phyloP scores from a whole-genome alignment of 1,284 basidiomycete genomes.

The Termitomyces sp. region DNA sequence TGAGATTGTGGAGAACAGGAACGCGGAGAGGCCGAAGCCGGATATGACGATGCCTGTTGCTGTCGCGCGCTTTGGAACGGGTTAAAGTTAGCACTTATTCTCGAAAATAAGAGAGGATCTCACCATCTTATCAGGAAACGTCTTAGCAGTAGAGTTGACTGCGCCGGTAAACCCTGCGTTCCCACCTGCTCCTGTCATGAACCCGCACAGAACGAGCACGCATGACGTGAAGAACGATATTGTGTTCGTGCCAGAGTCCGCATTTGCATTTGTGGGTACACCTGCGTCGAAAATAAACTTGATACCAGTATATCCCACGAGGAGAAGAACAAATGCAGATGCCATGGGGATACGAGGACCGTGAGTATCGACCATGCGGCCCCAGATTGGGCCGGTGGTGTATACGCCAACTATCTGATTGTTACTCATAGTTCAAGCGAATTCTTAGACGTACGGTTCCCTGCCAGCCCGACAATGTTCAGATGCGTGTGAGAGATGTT shows the following conservation, averaged over 20 bases:
- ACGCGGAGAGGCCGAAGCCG: conserved; percentile 38
- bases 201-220: conserved; percentile 40
- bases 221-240: conserved; percentile 24
- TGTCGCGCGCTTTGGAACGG: conserved; percentile 26
- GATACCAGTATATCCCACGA: conserved; percentile 61
- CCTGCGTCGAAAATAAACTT: conserved; percentile 50
- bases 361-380: conserved; percentile 52
- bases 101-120: conserved; percentile 6
- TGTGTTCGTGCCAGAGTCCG: neutral
- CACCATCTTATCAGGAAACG: conserved; percentile 39
- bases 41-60: conserved; percentile 37
- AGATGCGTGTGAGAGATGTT: conserved; percentile 69
- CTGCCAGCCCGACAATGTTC: conserved; percentile 68
- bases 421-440: neutral
- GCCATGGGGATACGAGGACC: conserved; percentile 48
- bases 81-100: neutral
- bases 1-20: conserved; percentile 36
- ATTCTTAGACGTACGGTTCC: conserved; percentile 44
- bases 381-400: conserved; percentile 52
- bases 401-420: conserved; percentile 44
- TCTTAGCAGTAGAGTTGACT: conserved; percentile 54
- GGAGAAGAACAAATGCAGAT: conserved; percentile 41
- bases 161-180: conserved; percentile 45
- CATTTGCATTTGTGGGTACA: conserved; percentile 16
- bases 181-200: conserved; percentile 49